Evolutionary conservation across 2,329 filamentous ascomycete species (phyloP).

Genomic region (Didymella sp.): DNA sequence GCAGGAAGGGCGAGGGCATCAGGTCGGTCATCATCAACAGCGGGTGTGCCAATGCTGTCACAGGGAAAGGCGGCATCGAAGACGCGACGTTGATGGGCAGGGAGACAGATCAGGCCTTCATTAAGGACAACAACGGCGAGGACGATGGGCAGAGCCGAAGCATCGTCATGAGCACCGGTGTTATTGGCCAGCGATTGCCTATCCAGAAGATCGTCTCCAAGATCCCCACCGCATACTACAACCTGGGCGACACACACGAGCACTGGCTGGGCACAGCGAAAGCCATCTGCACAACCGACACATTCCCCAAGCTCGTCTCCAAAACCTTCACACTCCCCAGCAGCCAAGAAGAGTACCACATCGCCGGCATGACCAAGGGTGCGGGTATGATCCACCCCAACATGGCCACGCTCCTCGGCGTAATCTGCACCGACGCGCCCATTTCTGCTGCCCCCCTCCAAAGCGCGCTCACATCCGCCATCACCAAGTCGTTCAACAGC

Average conservation of each 20-base stretch:
- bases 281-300: slow-evolving; percentile 98
- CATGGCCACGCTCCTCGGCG: slow-evolving; percentile 93
- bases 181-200: slow-evolving; percentile 92
- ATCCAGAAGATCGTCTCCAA: slow-evolving; percentile 87
- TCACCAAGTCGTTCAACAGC: slow-evolving; percentile 89
- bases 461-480: slow-evolving; percentile 73
- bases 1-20: slow-evolving; percentile 71
- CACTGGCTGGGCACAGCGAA: slow-evolving; percentile 87
- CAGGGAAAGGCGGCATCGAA: slow-evolving; percentile 84
- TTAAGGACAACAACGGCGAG: slow-evolving; percentile 41
- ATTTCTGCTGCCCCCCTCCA: slow-evolving; percentile 73
- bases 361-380: slow-evolving; percentile 96
- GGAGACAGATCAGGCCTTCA: slow-evolving; percentile 73
- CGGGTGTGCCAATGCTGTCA: slow-evolving; percentile 96
- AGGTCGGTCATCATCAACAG: slow-evolving; percentile 90
- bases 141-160: slow-evolving; percentile 64
- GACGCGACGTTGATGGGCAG: slow-evolving; percentile 86
- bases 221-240: slow-evolving; percentile 76
- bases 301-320: slow-evolving; percentile 94
- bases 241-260: slow-evolving; percentile 76
- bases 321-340: slow-evolving; percentile 84
- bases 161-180: slow-evolving; percentile 98
- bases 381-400: slow-evolving; percentile 99
- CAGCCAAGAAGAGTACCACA: slow-evolving; percentile 77
- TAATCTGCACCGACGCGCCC: slow-evolving; percentile 90